Base-by-base conservation (phyloP, 108 stramenopile species). In the Pseudonitzschia delicatissima region DNA sequence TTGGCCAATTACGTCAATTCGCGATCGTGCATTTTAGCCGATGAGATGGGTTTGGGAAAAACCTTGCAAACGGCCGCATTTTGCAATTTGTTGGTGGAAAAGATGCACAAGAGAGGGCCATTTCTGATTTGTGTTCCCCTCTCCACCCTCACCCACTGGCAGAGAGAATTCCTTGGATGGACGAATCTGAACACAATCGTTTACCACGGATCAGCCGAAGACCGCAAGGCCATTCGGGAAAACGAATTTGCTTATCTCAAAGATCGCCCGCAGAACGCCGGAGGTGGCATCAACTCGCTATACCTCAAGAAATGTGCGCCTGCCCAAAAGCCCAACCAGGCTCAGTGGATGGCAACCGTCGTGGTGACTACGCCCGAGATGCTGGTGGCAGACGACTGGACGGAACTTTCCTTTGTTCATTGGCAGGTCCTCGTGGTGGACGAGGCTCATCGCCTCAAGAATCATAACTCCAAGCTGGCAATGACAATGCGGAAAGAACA, bases 11-110 rank as follows among this genome's bases (percentile, higher is more conserved):
- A 82, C 64, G 39, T 89, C 40, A 93, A 94, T 62, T 57, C 66
- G 18, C 83, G 94, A 12, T 77, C 76, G 21, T 91, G 84, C 34
- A 94, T 99, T 61, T 65, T 99, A 31, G 98, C 98, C 0, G 98
- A 97, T 72, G 98, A 98, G 69, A 96, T 98, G 96, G 98, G 96
- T 39, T 92, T 32, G n/a, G 94, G 96, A 57, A 88, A 97, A 77
- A 95, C 96, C 0, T 82, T 96, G 27, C 88, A 92, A 76, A 97
- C 96, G 7, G 91, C 87, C 3, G 77, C 82, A 0, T 94, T 87
- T 62, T 45, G 92, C 37, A 77, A 95, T 62, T 66, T 86, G 25
- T 48, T 95, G 28, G 74, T 77, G 18, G 68, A 65, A 21, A 67
- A 77, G 39, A 73, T 90, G 33, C 57, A 74, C 34, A 76, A 65